Conservation (phyloP, 2,329 filamentous ascomycete genomes). For the Annulohypoxylon truncatum region DNA sequence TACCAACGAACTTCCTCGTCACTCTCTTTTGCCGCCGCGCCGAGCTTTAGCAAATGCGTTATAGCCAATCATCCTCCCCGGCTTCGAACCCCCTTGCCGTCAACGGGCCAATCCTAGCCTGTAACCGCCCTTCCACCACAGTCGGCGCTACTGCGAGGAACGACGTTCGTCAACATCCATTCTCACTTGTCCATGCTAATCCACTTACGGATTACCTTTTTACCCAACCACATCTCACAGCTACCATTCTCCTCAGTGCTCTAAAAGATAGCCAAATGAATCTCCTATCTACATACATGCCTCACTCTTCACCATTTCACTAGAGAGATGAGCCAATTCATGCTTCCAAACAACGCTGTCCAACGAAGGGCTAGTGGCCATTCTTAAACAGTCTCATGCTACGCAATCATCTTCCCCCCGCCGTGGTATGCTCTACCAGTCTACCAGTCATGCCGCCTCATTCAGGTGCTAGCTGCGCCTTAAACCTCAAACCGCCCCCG, state of each 20-base stretch:
- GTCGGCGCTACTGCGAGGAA: slow-evolving; percentile 53
- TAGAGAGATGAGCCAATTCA: slow-evolving; percentile 30
- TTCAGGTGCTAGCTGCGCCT: slow-evolving; percentile 35
- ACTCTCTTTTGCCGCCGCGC: slow-evolving; percentile 51
- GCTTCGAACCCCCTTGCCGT: slow-evolving; percentile 44
- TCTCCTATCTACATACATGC: slow-evolving; percentile 21
- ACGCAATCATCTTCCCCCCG: slow-evolving; percentile 17
- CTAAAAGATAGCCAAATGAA: slow-evolving; percentile 40
- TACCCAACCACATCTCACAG: slow-evolving; percentile 49
- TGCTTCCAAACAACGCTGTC: slow-evolving; percentile 29
- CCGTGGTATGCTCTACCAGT: slow-evolving; percentile 14
- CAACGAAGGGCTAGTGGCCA: slow-evolving; percentile 35
- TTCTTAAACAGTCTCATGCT: slow-evolving; percentile 29
- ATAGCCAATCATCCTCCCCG: slow-evolving; percentile 47
- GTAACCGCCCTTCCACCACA: slow-evolving; percentile 47
- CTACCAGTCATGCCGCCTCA: slow-evolving; percentile 38
- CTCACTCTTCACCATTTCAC: slow-evolving; percentile 8
- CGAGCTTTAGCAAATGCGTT: slow-evolving; percentile 45
- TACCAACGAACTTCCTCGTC: slow-evolving; percentile 47
- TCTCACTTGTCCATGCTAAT: slow-evolving; percentile 44
- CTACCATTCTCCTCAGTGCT: slow-evolving; percentile 40
- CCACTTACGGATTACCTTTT: slow-evolving; percentile 34
- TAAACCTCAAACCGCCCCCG: slow-evolving; percentile 46
- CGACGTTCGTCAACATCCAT: slow-evolving; percentile 48
- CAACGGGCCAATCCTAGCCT: slow-evolving; percentile 52